Evolutionary conservation across 768 basidiomycete genomes (phyloP).

Genomic region (Rhodotorula diobovata): DNA sequence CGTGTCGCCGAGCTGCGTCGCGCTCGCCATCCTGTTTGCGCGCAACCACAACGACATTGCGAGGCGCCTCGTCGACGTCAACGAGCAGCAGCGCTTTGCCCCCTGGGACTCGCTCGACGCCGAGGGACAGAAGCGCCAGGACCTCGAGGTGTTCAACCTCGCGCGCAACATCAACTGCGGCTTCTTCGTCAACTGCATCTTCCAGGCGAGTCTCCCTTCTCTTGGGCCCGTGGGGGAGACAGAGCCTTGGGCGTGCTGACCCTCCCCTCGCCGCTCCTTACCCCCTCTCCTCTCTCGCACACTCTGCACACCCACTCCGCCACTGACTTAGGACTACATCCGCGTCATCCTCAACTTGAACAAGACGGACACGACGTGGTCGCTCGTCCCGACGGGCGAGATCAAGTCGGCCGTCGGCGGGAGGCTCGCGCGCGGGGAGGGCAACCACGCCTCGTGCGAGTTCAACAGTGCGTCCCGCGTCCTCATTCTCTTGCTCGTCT

Average conservation of each 20-base stretch:
- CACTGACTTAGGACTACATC: conserved; percentile 29
- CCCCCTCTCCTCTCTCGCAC: not conserved
- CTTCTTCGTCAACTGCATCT: conserved; percentile 31
- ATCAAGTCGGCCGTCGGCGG: conserved; percentile 17
- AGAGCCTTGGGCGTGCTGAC: too few species aligned
- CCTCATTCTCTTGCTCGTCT: not conserved
- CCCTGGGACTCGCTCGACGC: conserved; percentile 14
- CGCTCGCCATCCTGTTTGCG: conserved; percentile 63
- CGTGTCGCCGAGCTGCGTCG: conserved; percentile 69
- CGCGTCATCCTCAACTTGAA: conserved; percentile 31
- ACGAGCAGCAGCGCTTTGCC: conserved; percentile 58
- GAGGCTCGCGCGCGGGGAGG: conserved; percentile 14
- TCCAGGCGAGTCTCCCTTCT: conserved; percentile 5
- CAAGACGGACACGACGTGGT: conserved; percentile 28
- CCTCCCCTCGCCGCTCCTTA: not conserved
- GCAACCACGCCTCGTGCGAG: conserved; percentile 32
- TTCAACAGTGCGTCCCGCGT: conserved; percentile 16
- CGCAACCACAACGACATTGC: conserved; percentile 64
- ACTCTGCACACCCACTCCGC: not conserved
- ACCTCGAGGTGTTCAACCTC: conserved; percentile 36
- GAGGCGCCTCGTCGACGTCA: conserved; percentile 48
- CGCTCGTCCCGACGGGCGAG: conserved; percentile 29
- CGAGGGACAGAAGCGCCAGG: conserved; percentile 20
- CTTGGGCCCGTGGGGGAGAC: too few species aligned
- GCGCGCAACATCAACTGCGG: conserved; percentile 27